These are phyloP conservation scores for Cercophora sp. DNA, from an alignment of 495 filamentous ascomycete species.

Conservation along the genomic window DNA sequence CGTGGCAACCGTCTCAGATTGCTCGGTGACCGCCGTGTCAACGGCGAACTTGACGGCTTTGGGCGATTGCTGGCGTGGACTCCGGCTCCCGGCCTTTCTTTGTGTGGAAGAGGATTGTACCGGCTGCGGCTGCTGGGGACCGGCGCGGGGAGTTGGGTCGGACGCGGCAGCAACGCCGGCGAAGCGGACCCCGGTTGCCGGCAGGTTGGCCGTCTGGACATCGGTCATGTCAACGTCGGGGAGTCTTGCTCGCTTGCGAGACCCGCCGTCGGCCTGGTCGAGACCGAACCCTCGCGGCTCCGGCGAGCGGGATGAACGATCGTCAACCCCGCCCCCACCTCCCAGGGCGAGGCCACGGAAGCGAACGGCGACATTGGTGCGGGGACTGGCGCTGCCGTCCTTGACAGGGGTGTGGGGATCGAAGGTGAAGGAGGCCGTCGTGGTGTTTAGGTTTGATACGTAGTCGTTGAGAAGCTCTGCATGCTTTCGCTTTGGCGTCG, in stretches of 20 bases:
- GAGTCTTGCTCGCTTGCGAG: constrained; percentile 38
- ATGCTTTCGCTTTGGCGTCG: constrained; percentile 50
- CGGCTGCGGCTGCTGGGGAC: neutral
- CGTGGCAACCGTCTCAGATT: constrained; percentile 18
- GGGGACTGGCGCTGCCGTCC: constrained; percentile 52
- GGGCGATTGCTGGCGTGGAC: constrained; percentile 2
- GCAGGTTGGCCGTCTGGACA: constrained; percentile 9
- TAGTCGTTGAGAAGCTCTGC: constrained; percentile 25
- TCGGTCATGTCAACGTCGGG: constrained; percentile 20
- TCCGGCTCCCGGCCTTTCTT: neutral
- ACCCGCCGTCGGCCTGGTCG: constrained; percentile 23
- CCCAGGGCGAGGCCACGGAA: constrained; percentile 54
- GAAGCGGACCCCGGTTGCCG: neutral
- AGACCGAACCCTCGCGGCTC: constrained; percentile 15
- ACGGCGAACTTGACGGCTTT: constrained; percentile 18
- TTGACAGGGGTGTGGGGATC: constrained; percentile 28
- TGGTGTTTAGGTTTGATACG: constrained; percentile 15
- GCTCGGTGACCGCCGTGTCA: constrained; percentile 28
- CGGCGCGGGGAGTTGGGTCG: neutral
- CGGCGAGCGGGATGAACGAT: constrained; percentile 24
- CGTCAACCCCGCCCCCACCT: constrained; percentile 28
- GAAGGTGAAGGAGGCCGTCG: constrained; percentile 35
- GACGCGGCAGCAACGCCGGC: neutral
- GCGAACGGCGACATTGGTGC: constrained; percentile 58
- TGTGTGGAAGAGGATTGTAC: too few species aligned